Evolutionary conservation across 345 rosid genomes (phyloP).

Genomic region (Chamaenerion angustifolium): DNA sequence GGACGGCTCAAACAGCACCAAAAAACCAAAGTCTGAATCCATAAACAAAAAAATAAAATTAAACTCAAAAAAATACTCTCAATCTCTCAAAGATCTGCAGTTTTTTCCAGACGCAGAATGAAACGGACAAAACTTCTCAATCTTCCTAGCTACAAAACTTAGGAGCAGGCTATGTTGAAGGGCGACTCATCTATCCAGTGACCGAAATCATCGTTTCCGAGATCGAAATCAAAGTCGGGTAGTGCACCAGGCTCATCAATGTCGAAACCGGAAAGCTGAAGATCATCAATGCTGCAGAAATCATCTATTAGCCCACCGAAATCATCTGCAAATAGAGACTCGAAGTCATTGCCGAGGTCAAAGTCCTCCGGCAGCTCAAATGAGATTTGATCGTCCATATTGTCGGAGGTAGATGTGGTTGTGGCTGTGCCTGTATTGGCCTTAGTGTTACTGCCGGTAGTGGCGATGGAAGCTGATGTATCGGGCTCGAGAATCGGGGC

Average conservation of each 20-base stretch:
- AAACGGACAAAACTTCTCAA: no score
- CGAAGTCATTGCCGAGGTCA: conserved; percentile 32
- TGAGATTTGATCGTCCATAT: no score
- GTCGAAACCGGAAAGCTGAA: conserved; percentile 35
- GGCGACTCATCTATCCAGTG: conserved; percentile 13
- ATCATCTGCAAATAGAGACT: conserved; percentile 28
- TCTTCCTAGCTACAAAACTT: conserved; percentile 63
- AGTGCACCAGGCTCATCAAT: conserved; percentile 40
- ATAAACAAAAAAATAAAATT: no score
- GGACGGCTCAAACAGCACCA: conserved; percentile 65
- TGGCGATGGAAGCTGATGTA: no score
- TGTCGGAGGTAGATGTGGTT: no score
- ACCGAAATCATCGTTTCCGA: conserved; percentile 27
- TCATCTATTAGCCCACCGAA: conserved; percentile 31
- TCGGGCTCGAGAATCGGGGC: conserved; percentile 32
- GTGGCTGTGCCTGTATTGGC: no score
- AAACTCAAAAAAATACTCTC: no score
- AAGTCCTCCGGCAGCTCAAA: conserved; percentile 21
- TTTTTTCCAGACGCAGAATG: no score
- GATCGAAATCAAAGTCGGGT: conserved; percentile 57
- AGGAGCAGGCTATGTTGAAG: conserved; percentile 43
- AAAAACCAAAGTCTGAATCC: conserved; percentile 29
- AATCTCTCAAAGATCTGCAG: no score
- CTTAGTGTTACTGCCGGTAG: no score
- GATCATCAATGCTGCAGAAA: conserved; percentile 41